A percentile compares a stretch with the other conserved stretches of the same genome.
Conservation (phyloP, 345 rosid species). For the Heritiera littoralis region DNA sequence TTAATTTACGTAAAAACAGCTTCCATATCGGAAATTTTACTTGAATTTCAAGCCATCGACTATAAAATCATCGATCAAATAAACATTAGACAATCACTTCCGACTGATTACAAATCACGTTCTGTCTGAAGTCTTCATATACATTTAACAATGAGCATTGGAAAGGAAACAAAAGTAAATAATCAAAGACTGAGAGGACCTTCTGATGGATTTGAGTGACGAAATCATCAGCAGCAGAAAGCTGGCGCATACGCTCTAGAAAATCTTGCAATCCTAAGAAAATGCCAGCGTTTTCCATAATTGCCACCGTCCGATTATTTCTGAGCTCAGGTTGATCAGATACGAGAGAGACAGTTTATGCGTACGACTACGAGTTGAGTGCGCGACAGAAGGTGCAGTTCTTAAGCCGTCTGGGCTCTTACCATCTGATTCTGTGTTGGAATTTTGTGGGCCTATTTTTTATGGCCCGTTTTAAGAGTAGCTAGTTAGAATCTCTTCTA, state of each 20-base stretch:
- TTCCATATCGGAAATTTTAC: neutral
- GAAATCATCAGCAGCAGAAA: constrained; percentile 84
- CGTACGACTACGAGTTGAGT: no score
- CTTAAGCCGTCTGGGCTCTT: no score
- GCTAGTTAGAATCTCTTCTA: no score
- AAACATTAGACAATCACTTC: neutral
- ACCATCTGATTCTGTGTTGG: no score
- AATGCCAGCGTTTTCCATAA: constrained; percentile 79
- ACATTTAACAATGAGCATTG: neutral
- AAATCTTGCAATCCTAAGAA: constrained; percentile 82
- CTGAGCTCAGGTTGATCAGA: neutral
- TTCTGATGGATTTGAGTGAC: constrained; percentile 83
- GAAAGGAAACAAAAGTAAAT: neutral
- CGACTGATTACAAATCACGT: neutral
- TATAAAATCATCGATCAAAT: neutral
- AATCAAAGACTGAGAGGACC: constrained; percentile 39
- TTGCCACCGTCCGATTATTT: neutral
- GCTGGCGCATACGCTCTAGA: constrained; percentile 97
- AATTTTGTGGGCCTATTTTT: no score
- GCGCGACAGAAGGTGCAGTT: neutral
- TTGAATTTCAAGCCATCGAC: neutral
- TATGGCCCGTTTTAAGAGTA: no score
- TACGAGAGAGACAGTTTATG: neutral
- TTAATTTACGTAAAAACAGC: neutral
- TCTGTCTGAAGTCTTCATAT: neutral